A percentile compares a stretch with the other conserved stretches of the same genome.
Conservation (phyloP, 2,329 filamentous ascomycete species). For the Calcarisporium arbuscula region DNA sequence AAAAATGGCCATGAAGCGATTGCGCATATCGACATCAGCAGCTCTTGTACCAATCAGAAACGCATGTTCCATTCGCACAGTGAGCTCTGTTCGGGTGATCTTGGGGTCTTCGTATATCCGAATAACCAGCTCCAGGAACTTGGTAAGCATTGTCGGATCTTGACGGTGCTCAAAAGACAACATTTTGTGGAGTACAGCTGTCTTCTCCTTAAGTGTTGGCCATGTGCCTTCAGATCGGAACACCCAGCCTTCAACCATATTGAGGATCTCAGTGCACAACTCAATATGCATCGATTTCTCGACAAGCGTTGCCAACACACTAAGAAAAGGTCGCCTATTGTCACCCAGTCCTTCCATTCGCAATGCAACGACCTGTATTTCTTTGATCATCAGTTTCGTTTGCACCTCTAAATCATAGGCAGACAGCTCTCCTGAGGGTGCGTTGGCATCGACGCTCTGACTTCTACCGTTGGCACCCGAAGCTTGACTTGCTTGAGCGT, state of each 20-base stretch:
- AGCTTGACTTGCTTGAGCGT: slow-evolving; percentile 48
- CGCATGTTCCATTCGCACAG: slow-evolving; percentile 94
- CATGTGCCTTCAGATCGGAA: slow-evolving; percentile 93
- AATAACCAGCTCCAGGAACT: slow-evolving; percentile 93
- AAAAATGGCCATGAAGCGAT: slow-evolving; percentile 93
- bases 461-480: slow-evolving; percentile 32
- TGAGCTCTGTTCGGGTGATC: slow-evolving; percentile 89
- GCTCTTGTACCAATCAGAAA: slow-evolving; percentile 94
- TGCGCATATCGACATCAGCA: slow-evolving; percentile 92
- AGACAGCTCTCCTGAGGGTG: slow-evolving; percentile 52
- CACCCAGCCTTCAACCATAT: slow-evolving; percentile 93
- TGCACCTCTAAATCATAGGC: slow-evolving; percentile 82
- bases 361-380: slow-evolving; percentile 84
- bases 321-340: slow-evolving; percentile 86
- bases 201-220: slow-evolving; percentile 97
- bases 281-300: slow-evolving; percentile 86
- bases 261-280: slow-evolving; percentile 86
- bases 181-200: slow-evolving; percentile 98
- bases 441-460: slow-evolving; percentile 50
- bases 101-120: slow-evolving; percentile 97
- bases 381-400: slow-evolving; percentile 86
- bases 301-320: slow-evolving; percentile 87
- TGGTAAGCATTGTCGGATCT: slow-evolving; percentile 79
- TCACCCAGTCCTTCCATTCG: slow-evolving; percentile 92
- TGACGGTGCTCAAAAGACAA: slow-evolving; percentile 81